These are phyloP conservation scores for Oenanthe javanica DNA, from an alignment of 140 eudicot genomes.

Conservation along the genomic window DNA sequence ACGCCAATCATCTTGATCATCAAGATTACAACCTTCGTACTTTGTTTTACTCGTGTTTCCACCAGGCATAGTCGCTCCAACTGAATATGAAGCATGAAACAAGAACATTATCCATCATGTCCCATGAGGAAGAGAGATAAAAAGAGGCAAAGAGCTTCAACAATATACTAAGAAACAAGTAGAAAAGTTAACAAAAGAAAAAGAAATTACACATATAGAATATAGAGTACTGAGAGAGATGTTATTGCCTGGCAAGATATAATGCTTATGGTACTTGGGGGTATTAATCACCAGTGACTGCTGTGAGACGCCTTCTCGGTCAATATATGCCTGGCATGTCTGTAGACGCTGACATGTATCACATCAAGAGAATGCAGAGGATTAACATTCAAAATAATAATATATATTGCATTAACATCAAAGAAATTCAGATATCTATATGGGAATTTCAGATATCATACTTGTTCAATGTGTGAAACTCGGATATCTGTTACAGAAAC, in stretches of 20 bases:
- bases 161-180: neutral
- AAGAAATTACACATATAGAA: neutral
- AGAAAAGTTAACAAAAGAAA: neutral
- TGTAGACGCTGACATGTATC: constrained; percentile 46
- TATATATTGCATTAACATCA: neutral
- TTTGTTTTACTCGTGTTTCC: constrained; percentile 45
- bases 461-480: constrained; percentile 78
- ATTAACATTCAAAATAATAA: constrained; percentile 1
- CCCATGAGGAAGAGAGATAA: neutral
- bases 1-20: constrained; percentile 71
- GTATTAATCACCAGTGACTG: constrained; percentile 67
- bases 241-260: constrained; percentile 71
- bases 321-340: constrained; percentile 71
- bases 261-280: constrained; percentile 81
- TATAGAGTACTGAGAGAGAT: neutral
- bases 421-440: neutral
- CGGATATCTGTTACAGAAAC: constrained; percentile 74
- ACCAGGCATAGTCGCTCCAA: constrained; percentile 73
- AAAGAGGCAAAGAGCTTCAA: neutral
- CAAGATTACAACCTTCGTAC: constrained; percentile 56
- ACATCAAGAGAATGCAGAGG: constrained; percentile 10
- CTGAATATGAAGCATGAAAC: constrained; percentile 25
- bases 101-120: neutral
- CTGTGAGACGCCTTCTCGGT: constrained; percentile 67
- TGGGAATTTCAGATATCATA: constrained; percentile 9